These are phyloP conservation scores for Neurospora pannonica DNA, from an alignment of 495 filamentous ascomycete genomes.

Conservation along the genomic window DNA sequence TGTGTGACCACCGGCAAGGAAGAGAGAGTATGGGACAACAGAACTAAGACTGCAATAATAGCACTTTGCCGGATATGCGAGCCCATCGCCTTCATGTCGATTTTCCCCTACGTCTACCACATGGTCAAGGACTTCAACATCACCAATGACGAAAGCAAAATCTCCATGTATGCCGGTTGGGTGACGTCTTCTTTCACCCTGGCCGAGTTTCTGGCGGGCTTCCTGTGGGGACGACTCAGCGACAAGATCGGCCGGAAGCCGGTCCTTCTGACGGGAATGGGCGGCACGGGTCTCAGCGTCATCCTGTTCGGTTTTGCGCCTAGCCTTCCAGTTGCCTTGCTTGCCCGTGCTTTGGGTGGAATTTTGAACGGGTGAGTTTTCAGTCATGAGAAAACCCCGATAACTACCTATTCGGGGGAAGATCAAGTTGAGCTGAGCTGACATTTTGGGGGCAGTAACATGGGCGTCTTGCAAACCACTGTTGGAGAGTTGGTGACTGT, in stretches of 20 bases:
- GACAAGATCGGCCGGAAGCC: constrained; percentile 90
- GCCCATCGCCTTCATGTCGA: constrained; percentile 98
- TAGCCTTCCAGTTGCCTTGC: constrained; percentile 71
- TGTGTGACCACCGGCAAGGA: background rate
- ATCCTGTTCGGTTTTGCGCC: constrained; percentile 85
- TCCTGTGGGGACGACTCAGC: constrained; percentile 88
- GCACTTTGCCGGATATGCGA: constrained; percentile 93
- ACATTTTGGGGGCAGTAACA: constrained; percentile 47
- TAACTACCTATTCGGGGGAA: background rate
- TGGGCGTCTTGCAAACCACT: constrained; percentile 90
- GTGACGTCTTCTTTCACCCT: constrained; percentile 96
- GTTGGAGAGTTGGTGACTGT: constrained; percentile 86
- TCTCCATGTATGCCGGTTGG: constrained; percentile 89
- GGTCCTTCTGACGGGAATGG: constrained; percentile 76
- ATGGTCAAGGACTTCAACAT: constrained; percentile 92
- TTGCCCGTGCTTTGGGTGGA: constrained; percentile 82
- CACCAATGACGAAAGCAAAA: constrained; percentile 65
- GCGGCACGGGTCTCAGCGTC: constrained; percentile 89
- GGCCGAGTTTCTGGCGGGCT: constrained; percentile 82
- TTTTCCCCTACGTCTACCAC: constrained; percentile 97
- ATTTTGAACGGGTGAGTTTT: constrained; percentile 76
- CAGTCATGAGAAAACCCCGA: background rate
- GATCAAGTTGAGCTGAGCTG: constrained; percentile 5
- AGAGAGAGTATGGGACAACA: background rate
- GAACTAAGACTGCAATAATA: constrained; percentile 23